Conservation (phyloP, 2,329 filamentous ascomycete species). For the Albophoma yamanashiensis region DNA sequence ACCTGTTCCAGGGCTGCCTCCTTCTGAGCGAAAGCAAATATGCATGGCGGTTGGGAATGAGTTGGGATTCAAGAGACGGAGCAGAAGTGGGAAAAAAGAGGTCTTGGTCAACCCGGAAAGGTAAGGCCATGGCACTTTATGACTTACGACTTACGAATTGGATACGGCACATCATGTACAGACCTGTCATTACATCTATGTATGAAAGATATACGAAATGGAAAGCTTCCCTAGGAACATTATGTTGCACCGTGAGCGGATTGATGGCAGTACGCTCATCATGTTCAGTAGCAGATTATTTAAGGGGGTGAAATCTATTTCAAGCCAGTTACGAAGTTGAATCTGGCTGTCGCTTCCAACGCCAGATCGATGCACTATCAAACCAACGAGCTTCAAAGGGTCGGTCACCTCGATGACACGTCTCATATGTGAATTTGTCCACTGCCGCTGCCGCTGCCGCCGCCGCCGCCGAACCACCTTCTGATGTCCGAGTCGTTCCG, state of each 20-base stretch:
- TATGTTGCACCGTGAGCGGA: background rate
- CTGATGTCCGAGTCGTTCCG: constrained; percentile 33
- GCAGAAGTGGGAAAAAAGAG: background rate
- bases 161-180: background rate
- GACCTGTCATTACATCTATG: background rate
- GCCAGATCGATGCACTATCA: background rate
- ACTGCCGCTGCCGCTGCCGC: constrained; percentile 7
- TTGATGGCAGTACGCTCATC: too few species aligned
- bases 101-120: background rate
- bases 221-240: too few species aligned
- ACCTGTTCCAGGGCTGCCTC: background rate
- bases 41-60: background rate
- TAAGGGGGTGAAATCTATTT: background rate
- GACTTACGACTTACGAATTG: constrained; percentile 3
- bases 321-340: background rate
- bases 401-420: background rate
- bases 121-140: background rate
- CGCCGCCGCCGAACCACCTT: constrained; percentile 47
- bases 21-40: background rate
- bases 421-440: constrained; percentile 10
- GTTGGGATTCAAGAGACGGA: too few species aligned
- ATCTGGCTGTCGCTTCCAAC: background rate
- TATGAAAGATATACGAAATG: background rate
- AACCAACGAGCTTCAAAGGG: background rate
- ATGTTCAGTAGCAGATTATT: background rate